Conservation (phyloP, 2,329 filamentous ascomycete genomes). For the Aspergillus tanneri region DNA sequence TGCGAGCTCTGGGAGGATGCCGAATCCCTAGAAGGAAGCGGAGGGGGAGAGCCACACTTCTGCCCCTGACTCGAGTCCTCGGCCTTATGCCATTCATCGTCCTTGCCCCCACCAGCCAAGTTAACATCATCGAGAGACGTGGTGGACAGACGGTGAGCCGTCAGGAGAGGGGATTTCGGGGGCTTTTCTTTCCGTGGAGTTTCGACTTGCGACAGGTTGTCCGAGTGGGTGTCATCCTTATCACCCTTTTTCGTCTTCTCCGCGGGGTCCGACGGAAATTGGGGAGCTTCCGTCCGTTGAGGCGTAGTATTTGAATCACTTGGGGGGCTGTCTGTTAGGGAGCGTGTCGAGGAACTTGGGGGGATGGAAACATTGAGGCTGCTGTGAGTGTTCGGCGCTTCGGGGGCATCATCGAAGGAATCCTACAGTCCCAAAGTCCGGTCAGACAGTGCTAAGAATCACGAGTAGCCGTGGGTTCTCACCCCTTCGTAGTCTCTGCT, state of each 20-base stretch:
- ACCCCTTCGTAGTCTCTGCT: conserved; percentile 47
- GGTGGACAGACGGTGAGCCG: conserved; percentile 55
- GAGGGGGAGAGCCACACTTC: conserved; percentile 31
- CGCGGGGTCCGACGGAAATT: conserved; percentile 30
- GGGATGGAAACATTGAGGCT: conserved; percentile 34
- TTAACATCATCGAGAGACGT: conserved; percentile 65
- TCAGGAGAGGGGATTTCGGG: conserved; percentile 54
- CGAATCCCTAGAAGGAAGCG: conserved; percentile 34
- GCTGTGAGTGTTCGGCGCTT: conserved; percentile 34
- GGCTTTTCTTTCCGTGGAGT: conserved; percentile 36
- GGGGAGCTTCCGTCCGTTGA: conserved; percentile 34
- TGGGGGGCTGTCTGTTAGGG: conserved; percentile 53
- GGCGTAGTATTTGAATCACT: conserved; percentile 41
- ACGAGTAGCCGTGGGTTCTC: conserved; percentile 13
- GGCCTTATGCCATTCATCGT: conserved; percentile 40
- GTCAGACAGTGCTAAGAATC: conserved; percentile 3
- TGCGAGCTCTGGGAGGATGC: conserved; percentile 33
- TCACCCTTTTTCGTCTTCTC: conserved; percentile 23
- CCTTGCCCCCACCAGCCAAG: conserved; percentile 59
- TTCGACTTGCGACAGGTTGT: conserved; percentile 32
- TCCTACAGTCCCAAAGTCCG: conserved; percentile 53
- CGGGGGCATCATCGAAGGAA: conserved; percentile 77
- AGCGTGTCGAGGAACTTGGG: conserved; percentile 57
- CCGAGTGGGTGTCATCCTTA: conserved; percentile 26
- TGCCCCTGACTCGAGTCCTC: conserved; percentile 25